Evolutionary conservation across 495 filamentous ascomycete species (phyloP), one percentile per base, ranked within the genome.

Genomic region (Penicillium waksmanii): DNA sequence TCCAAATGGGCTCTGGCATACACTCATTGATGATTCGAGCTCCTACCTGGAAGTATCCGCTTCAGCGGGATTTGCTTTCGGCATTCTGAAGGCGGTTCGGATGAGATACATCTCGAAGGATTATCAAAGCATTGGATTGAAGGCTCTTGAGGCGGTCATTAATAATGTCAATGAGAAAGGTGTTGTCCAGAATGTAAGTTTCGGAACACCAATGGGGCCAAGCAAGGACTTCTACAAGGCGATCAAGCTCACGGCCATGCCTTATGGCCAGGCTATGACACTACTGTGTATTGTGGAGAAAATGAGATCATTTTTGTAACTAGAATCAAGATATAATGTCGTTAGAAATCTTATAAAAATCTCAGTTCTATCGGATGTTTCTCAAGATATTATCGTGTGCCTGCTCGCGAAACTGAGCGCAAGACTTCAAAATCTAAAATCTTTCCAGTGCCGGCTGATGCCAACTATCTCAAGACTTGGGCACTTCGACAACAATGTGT

Each of bases 11-110:
- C 69, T 85, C 42, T 89, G 84, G 84, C 73, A 77, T 40, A 88
- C 86, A 36, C 70, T 87, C 23, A 73, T 89, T n/a, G 82, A 87
- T 56, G 73, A 79, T 0, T 76, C 77, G 51, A 63, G 66, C 7
- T 84, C 82, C 12, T 88, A 89, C 55, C 68, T 76, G 2, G 86
- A 89, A 65, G 75, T 82, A n/a, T 86, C 83, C 34, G 86, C 86
- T 13, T 86, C 85, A 1, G 86, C 85, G 0, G 86, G 86, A 19
- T 44, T 44, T 44, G 85, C 84, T 11, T 87, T 82, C 64, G 85
- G 85, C 0, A 82, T 88, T 11, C 69, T 44, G 15, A 44, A 44
- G 17, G 17, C 12, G 12, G 21, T 31, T 87, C 19, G 87, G 86
- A 59, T 84, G 74, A 70, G 81, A 53, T 86, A 86, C 59, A 73